Base-by-base conservation (phyloP, 495 filamentous ascomycete genomes). In the Talaromyces wortmannii region DNA sequence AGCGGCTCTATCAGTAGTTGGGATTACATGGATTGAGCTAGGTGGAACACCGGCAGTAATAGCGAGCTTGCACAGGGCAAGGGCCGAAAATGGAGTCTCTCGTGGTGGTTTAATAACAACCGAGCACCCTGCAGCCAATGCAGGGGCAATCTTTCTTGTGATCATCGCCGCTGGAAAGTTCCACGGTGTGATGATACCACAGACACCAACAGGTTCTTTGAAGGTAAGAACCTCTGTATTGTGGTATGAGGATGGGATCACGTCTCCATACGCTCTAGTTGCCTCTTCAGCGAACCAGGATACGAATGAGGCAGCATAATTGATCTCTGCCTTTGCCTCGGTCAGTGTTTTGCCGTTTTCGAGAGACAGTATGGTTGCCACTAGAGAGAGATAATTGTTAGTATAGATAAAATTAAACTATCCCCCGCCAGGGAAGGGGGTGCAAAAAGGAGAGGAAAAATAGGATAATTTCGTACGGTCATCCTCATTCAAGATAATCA, bases 151-250 rank as follows among this genome's bases (percentile, higher is more conserved):
- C 70, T 96, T 96, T 31, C 91, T 75, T 4, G 91, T 92, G 60
- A 95, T 87, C 91, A 96, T 4, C 74, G 50, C 78, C 75, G 46
- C 75, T 12, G 91, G 91, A 70, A 95, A 96, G 72, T 96, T 96
- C 91, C 91, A 96, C 29, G 94, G 94, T 15, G 94, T 97, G 66
- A 98, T 96, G 32, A 98, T 75, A 11, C 90, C 92, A 63, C 90
- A 95, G 11, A 98, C 94, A 59, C 94, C 94, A 47, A 97, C 83
- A 6, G 94, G 92, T 70, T 97, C 84, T 67, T 88, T 89, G 15
- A 88, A 64, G 0, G 89, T 92, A 32, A 88, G 78, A 3, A 91
- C 77, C 15, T 92, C 91, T 23, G 81, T 84, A 40, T 80, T 77
- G 3, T 85, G 84, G 55, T 86, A 81, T 0, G 67, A 58, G 12